Evolutionary conservation across 768 basidiomycete genomes (phyloP), one percentile per base, ranked within the genome.

Genomic region (Russula earlei): DNA sequence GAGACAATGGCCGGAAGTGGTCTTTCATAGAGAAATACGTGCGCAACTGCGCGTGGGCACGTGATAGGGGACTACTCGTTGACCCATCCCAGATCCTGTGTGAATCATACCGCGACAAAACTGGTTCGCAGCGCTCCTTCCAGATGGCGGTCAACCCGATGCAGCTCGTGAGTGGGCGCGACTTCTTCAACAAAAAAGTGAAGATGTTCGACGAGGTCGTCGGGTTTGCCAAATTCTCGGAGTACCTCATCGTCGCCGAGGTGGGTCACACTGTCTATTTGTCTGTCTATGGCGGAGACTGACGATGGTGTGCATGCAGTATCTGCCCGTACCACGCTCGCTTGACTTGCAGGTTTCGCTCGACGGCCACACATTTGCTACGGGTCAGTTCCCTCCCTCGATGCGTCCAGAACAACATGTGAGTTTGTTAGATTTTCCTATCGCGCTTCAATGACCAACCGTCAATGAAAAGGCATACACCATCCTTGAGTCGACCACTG

Each of bases 201-300:
- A 87, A 80, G 67, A 68, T 96, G 20, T 99, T 98, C 65, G 81
- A 90, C 44, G 75, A 82, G 41, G 84, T 99, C 52, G 91, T 92
- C 62, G 96, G 96, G 7, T 97, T 94, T 72, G 85, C 96, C 0
- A 94, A 92, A 72, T 99, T 99, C 70, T 91, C 91, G 0, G 91
- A 99, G 72, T 99, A 88, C 68, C 76, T 98, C 67, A 83, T 98
- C 43, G 95, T 97, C 29, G 96, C 95, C 22, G 86, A 93, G 78
- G 91, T 96, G 40, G 50, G 20, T n/a, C 40, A 19, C 9, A 25
- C 49, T 38, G 19, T 4, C n/a, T 6, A 1, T n/a, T 45, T 41
- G 5, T n/a, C 53, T 57, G 1, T n/a, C 12, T 22, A 17, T 40
- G 37, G 5, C 15, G 19, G 34, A 10, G 12, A 3, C 33, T 54